These are phyloP conservation scores for Tolypocladium amazonense DNA, from an alignment of 2,329 filamentous ascomycete genomes.

Conservation along the genomic window DNA sequence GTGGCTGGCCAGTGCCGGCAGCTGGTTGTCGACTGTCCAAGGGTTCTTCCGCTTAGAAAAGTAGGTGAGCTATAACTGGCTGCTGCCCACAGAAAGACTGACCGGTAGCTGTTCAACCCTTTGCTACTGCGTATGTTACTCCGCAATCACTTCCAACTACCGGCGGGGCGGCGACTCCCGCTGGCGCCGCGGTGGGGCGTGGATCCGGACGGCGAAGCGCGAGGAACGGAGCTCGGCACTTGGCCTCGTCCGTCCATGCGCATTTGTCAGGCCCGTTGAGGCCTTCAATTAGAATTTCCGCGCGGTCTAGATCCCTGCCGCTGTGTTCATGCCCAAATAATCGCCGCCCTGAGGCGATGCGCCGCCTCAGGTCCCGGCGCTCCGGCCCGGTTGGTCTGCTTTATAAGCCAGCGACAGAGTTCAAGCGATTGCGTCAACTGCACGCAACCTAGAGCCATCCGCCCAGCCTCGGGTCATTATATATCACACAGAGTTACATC, in stretches of 20 bases:
- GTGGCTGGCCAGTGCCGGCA: too few species aligned
- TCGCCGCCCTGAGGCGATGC: too few species aligned
- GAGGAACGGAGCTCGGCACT: not conserved
- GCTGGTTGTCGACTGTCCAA: too few species aligned
- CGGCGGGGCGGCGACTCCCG: not conserved
- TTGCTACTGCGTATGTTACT: too few species aligned
- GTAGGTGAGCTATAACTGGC: too few species aligned
- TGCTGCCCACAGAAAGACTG: too few species aligned
- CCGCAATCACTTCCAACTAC: too few species aligned
- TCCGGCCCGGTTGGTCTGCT: not conserved
- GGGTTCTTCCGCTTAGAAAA: too few species aligned
- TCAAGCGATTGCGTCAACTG: not conserved
- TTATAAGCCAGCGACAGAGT: not conserved
- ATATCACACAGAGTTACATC: not conserved
- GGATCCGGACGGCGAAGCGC: not conserved
- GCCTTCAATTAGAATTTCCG: not conserved
- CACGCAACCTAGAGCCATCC: not conserved
- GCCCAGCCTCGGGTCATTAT: not conserved
- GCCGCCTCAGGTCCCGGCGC: not conserved
- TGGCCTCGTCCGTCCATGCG: not conserved
- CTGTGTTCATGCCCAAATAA: not conserved
- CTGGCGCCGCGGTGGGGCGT: not conserved
- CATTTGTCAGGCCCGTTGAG: not conserved
- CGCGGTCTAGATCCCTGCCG: not conserved
- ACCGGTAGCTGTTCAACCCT: too few species aligned